phyloP scores from a whole-genome alignment of 1,284 basidiomycete species.

The Boletus mariae region DNA sequence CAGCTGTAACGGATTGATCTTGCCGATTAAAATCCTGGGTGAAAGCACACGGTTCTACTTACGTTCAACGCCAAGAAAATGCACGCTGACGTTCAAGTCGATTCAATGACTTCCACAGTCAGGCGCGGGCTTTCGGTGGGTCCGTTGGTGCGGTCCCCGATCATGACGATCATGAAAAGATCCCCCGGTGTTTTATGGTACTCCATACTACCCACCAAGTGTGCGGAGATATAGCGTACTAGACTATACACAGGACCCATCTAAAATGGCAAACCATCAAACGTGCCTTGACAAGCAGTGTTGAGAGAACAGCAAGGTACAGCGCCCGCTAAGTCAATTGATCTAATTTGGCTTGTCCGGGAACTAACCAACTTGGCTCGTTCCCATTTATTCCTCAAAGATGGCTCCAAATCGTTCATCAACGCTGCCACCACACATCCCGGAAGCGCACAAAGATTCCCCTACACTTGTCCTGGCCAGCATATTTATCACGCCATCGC shows the following conservation, averaged over 20 bases:
- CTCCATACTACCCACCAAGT: background rate
- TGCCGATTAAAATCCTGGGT: background rate
- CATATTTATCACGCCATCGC: background rate
- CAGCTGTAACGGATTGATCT: too few relatives aligned
- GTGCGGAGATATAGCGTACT: background rate
- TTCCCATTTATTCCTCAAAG: conserved; percentile 21
- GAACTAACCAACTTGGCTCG: background rate
- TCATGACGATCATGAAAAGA: too few relatives aligned
- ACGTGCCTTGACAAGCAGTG: conserved; percentile 21
- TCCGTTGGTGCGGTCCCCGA: too few relatives aligned
- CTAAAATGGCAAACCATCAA: conserved; percentile 9
- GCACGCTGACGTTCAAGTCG: too few relatives aligned
- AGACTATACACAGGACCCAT: background rate
- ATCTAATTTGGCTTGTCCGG: conserved; percentile 7
- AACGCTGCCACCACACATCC: conserved; percentile 6
- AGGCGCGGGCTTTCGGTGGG: too few relatives aligned
- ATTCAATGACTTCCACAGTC: too few relatives aligned
- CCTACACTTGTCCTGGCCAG: background rate
- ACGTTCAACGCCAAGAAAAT: too few relatives aligned
- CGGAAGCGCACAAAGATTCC: background rate
- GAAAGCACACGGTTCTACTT: background rate
- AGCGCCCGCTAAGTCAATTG: conserved; percentile 9
- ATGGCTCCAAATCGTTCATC: conserved; percentile 15
- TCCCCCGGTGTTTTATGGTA: too few relatives aligned
- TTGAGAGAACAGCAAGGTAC: conserved; percentile 4